Evolutionary conservation across 1,139 yeast species (phyloP), one percentile per base, ranked within the genome.

Genomic region (Pneumocystis oryctolagi): DNA sequence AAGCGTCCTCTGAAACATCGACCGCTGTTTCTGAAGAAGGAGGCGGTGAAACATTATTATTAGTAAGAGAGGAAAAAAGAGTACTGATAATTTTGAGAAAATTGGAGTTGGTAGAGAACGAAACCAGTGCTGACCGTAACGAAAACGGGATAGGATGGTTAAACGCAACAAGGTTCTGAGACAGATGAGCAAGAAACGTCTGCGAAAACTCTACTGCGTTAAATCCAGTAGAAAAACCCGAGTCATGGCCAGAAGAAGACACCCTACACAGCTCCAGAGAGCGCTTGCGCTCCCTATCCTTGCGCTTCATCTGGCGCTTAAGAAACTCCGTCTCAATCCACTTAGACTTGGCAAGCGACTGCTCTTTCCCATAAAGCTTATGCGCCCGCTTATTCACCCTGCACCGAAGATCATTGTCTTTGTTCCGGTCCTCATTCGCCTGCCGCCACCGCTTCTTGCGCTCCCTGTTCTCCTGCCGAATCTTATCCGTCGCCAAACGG

Each of bases 371-470:
- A 74, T 83, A 89, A 67, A 85, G 75, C 25, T 75, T 74, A 58
- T 77, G 77, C 0, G 97, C 97, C 60, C 92, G 77, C 68, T 84
- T 84, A 66, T 81, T 79, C 34, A 92, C 85, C 63, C 97, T 77
- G 1, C 87, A 82, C 62, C 95, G 79, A 65, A 90, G 75, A 71
- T 90, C 97, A 69, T 87, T 86, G 71, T 89, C 96, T 74, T 88
- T 85, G 72, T 90, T 90, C 67, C 94, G 79, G 66, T 85, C 86
- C 18, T 82, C 80, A 71, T 90, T 89, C 47, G 83, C 84, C 66
- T 84, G 92, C 71, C 97, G 81, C 97, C 97, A 92, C 68, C 83
- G 82, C 75, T 89, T 85, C 75, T 92, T 92, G 55, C 97, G 79
- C 66, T 87, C 92, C 61, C 96, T 79, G 69, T 89, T 89, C 64